phyloP scores from a whole-genome alignment of 371 early-diverging fungal genomes.

The Apophysomyces variabilis region DNA sequence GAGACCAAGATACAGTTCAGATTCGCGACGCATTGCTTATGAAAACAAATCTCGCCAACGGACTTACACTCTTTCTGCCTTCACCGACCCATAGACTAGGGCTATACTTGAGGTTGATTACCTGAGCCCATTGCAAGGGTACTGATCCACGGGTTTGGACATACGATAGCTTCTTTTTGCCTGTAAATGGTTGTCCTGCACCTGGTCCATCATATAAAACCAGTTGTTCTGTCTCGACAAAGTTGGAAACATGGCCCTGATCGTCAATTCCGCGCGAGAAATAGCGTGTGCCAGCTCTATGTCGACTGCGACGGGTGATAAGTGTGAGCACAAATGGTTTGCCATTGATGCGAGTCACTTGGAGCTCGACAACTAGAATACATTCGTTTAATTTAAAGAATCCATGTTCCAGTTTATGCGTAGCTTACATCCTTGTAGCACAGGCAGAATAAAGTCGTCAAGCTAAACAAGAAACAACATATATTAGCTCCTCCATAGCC shows the following conservation, averaged over 20 bases:
- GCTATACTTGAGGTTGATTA: constrained; percentile 88
- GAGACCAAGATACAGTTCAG: background rate
- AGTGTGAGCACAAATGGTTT: constrained; percentile 74
- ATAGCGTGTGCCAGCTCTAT: constrained; percentile 88
- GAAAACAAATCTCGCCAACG: background rate
- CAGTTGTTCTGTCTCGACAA: constrained; percentile 98
- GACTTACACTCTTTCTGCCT: constrained; percentile 67
- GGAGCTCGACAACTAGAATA: constrained; percentile 59
- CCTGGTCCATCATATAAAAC: constrained; percentile 59
- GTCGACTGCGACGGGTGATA: constrained; percentile 83
- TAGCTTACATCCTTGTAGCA: constrained; percentile 88
- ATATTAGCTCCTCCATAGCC: background rate
- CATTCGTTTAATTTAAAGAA: background rate
- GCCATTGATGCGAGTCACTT: constrained; percentile 57
- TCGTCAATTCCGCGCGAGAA: constrained; percentile 95
- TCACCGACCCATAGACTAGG: constrained; percentile 84
- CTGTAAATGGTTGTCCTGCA: constrained; percentile 21
- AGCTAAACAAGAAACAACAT: constrained; percentile 44
- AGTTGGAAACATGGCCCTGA: constrained; percentile 95
- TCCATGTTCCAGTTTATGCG: background rate
- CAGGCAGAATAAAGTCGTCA: constrained; percentile 82
- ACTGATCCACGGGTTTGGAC: constrained; percentile 98
- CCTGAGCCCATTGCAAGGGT: constrained; percentile 97
- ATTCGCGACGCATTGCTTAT: background rate
- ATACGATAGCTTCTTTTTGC: constrained; percentile 64